phyloP scores from a whole-genome alignment of 2,329 filamentous ascomycete genomes.

The Aspergillus felis region DNA sequence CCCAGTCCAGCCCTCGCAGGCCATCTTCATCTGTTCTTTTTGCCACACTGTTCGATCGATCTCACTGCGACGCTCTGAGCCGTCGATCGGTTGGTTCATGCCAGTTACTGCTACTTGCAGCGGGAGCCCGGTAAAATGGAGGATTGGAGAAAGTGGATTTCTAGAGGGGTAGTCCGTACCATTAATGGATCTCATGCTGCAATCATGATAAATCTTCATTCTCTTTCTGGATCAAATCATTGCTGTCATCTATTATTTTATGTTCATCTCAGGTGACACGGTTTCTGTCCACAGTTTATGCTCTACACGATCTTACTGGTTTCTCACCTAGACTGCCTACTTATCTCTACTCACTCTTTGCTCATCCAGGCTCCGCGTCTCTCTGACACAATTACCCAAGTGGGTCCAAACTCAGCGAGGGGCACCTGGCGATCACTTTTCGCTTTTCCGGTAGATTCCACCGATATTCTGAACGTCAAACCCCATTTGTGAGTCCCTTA shows the following conservation, averaged over 20 bases:
- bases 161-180: no score
- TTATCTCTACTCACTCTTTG: no score
- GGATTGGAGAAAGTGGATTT: neutral
- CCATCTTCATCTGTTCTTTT: neutral
- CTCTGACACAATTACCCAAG: conserved; percentile 22
- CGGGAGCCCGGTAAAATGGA: conserved; percentile 15
- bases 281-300: no score
- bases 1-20: neutral
- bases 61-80: conserved; percentile 7
- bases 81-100: conserved; percentile 5
- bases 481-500: neutral
- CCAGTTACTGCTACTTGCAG: neutral
- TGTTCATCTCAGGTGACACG: no score
- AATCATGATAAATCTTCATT: no score
- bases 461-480: neutral
- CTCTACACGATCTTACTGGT: no score
- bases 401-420: conserved; percentile 17
- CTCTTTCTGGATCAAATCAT: no score
- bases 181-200: neutral
- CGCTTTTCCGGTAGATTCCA: neutral
- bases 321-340: no score
- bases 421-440: conserved; percentile 17
- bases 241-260: no score
- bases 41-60: neutral
- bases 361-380: conserved; percentile 15